Evolutionary conservation across 306 rosid species (phyloP).

Genomic region (Begonia masoniana): DNA sequence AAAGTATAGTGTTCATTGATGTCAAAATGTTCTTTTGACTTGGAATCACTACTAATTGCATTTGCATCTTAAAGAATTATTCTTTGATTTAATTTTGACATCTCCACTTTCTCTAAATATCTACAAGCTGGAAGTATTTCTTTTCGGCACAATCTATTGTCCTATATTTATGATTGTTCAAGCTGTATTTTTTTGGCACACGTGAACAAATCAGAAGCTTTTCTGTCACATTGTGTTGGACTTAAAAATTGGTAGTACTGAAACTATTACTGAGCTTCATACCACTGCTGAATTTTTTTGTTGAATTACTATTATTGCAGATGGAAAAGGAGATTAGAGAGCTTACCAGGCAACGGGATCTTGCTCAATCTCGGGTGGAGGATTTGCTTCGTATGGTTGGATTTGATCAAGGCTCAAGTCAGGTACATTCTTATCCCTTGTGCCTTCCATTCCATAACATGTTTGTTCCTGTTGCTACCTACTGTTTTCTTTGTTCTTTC

Average conservation of each 20-base stretch:
- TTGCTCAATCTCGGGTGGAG: slow-evolving; percentile 83
- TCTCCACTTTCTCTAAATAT: too few species aligned
- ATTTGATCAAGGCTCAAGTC: slow-evolving; percentile 44
- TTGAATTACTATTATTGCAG: slow-evolving; percentile 24
- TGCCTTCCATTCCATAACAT: slow-evolving; percentile 4
- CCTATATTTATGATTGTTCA: too few species aligned
- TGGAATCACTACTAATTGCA: too few species aligned
- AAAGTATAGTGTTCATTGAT: too few species aligned
- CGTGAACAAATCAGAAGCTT: too few species aligned
- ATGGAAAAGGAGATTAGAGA: slow-evolving; percentile 83
- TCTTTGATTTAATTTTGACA: too few species aligned
- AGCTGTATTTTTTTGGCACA: too few species aligned
- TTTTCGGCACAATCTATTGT: too few species aligned
- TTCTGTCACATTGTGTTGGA: too few species aligned
- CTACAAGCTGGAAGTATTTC: too few species aligned
- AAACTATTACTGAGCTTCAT: not conserved
- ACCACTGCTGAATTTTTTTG: too few species aligned
- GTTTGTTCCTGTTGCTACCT: slow-evolving; percentile 4
- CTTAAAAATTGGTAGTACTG: not conserved
- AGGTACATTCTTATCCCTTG: slow-evolving; percentile 22
- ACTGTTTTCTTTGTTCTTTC: slow-evolving; percentile 9
- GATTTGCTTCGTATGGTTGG: slow-evolving; percentile 63
- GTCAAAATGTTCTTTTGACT: too few species aligned
- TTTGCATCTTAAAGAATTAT: not conserved
- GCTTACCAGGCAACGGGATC: slow-evolving; percentile 78